These are phyloP conservation scores for Cladosporium sp. DNA, from an alignment of 2,329 filamentous ascomycete genomes.

Conservation along the genomic window DNA sequence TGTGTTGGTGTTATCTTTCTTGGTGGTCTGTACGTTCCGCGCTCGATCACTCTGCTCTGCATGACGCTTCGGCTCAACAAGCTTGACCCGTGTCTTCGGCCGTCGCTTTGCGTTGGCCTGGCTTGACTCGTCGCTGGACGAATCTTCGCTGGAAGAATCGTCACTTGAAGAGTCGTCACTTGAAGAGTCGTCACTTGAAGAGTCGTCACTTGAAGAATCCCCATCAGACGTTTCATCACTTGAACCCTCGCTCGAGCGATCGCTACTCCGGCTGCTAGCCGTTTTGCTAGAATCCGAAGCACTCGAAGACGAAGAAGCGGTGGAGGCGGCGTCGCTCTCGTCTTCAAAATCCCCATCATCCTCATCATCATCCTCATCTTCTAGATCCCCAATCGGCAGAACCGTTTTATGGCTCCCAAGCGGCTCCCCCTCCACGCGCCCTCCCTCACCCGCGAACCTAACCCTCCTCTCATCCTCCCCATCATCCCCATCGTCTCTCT, in stretches of 20 bases:
- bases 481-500: conserved; percentile 30
- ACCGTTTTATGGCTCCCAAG: background rate
- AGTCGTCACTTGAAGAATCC: background rate
- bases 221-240: background rate
- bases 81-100: background rate
- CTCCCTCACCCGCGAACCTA: conserved; percentile 1
- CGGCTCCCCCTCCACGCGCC: background rate
- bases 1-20: too few relatives aligned
- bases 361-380: conserved; percentile 29
- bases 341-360: conserved; percentile 21
- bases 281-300: conserved; percentile 2
- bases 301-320: background rate
- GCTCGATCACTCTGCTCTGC: too few relatives aligned
- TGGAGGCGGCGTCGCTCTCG: too few relatives aligned
- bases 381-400: conserved; percentile 36
- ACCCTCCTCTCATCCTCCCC: conserved; percentile 25
- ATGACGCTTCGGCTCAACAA: too few relatives aligned
- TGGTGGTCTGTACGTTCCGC: too few relatives aligned
- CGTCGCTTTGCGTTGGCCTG: conserved; percentile 15
- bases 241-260: background rate
- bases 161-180: conserved; percentile 13
- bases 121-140: conserved; percentile 14
- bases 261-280: background rate
- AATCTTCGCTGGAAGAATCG: conserved; percentile 9
- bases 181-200: conserved; percentile 5